Base-by-base conservation (phyloP, 2,329 filamentous ascomycete genomes). In the Phyllosticta citrichinensis region DNA sequence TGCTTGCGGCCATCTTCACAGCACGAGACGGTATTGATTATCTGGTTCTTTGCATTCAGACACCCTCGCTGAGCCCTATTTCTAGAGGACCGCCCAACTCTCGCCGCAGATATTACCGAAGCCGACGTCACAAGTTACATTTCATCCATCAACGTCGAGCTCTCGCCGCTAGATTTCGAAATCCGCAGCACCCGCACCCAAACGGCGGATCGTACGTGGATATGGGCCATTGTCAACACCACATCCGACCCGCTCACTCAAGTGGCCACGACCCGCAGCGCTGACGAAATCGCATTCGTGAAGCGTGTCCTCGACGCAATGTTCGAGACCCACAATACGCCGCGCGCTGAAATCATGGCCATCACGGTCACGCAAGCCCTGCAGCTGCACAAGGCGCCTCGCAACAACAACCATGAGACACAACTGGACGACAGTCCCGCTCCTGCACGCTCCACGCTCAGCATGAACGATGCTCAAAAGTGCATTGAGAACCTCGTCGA, bases 221-320 rank as follows among this genome's bases (percentile, higher is more conserved):
- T 91, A 22, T 96, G 87, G 72, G 90, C 89, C 1, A 80, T 99
- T 35, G 87, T 97, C 55, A 99, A 99, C 75, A 90, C 87, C 0
- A 87, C 88, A 10, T 91, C 87, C 63, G 94, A 99, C 73, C 79
- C 87, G 0, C 78, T 93, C 63, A 95, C 91, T 0, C 93, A 97
- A 69, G 81, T 97, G 50, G 91, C 92, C 1, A 97, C 94, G 0
- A 85, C 83, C 0, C 89, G 88, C 70, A 83, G 81, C 8, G 78
- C 90, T 0, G 91, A 96, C 66, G 92, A 97, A 76, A 89, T 97
- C 33, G 85, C 88, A 0, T 99, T 91, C 71, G 83, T 97, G 60
- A 94, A 95, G 74, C 82, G 94, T 9, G 73, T 97, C 2, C 82
- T 99, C 0, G 92, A 97, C 71, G 85, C 83, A 67, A 96, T 99